Evolutionary conservation across 1,284 basidiomycete species (phyloP), one percentile per base, ranked within the genome.

Genomic region (Microbotryum saponariae): DNA sequence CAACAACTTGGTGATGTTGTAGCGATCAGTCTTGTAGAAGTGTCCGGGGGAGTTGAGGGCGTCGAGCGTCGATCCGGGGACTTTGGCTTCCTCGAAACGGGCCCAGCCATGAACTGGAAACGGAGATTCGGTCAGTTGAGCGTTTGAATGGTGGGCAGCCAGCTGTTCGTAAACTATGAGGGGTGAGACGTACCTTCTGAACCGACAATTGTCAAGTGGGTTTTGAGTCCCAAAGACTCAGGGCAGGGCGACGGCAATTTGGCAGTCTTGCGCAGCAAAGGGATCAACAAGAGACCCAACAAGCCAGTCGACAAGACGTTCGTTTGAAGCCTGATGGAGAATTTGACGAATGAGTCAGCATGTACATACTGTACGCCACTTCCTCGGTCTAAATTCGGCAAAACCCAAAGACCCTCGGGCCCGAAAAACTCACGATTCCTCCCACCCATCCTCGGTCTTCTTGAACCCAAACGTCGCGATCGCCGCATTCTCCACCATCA

Each of bases 291-390:
- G 5, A 65, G 12, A 14, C 58, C 68, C 20, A 67, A 61, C 6
- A 69, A 37, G 1, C 66, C 70, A 16, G 68, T 71, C 6, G 66
- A 49, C 14, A 70, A 37, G 8, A 25, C 65, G 54, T 71, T 71
- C 55, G 65, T 60, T 50, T 71, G 70, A 3, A 71, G 51, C 2
- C 58, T 64, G 23, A 27, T 16, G n/a, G 12, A 42, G 16, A 42
- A 31, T 31, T 31, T 2, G 8, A 10, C 31, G 31, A 31, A 31
- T 31, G 9, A 10, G 31, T 9, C 31, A 31, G 31, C 9, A 31
- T 31, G 31, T 31, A 31, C 31, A 31, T 31, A 31, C 8, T 2
- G 8, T 10, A 31, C 31, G 31, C 31, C 31, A 8, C 31, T 31
- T 31, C 7, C 7, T 31, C 31, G 1, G 8, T 31, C 31, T 6